Evolutionary conservation across 73 alveolate genomes (phyloP).

Genomic region (Paramecium sexaurelia): DNA sequence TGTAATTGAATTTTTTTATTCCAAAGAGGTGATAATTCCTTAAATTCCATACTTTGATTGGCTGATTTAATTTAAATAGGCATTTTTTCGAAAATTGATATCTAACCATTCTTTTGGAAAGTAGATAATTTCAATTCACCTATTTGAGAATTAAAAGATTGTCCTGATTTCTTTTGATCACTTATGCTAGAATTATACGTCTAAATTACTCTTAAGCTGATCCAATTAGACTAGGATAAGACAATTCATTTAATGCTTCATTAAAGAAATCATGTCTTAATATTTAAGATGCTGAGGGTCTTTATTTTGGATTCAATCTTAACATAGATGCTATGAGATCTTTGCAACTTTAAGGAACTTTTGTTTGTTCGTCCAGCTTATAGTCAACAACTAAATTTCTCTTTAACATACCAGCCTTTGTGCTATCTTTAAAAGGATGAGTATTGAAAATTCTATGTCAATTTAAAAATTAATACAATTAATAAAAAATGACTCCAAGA

Average conservation of each 20-base stretch:
- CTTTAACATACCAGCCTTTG: neutral
- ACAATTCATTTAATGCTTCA: neutral
- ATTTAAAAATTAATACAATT: neutral
- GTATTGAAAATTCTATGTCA: neutral
- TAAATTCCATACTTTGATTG: neutral
- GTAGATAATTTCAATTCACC: neutral
- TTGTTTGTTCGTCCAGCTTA: neutral
- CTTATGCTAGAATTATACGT: neutral
- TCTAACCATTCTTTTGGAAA: neutral
- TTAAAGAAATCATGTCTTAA: slow-evolving; percentile 8
- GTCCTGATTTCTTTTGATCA: neutral
- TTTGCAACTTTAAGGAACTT: neutral
- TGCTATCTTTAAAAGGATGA: neutral
- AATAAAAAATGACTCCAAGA: slow-evolving; percentile 23
- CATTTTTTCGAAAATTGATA: neutral
- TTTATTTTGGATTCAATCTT: neutral
- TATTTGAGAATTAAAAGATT: neutral
- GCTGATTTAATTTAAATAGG: neutral
- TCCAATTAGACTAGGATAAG: neutral
- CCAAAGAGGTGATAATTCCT: neutral
- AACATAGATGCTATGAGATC: neutral
- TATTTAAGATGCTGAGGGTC: neutral
- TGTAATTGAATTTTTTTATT: neutral
- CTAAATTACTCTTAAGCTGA: neutral
- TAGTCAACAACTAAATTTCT: neutral